Conservation (phyloP, 2,329 filamentous ascomycete species). For the Zasmidium citrigriseum region DNA sequence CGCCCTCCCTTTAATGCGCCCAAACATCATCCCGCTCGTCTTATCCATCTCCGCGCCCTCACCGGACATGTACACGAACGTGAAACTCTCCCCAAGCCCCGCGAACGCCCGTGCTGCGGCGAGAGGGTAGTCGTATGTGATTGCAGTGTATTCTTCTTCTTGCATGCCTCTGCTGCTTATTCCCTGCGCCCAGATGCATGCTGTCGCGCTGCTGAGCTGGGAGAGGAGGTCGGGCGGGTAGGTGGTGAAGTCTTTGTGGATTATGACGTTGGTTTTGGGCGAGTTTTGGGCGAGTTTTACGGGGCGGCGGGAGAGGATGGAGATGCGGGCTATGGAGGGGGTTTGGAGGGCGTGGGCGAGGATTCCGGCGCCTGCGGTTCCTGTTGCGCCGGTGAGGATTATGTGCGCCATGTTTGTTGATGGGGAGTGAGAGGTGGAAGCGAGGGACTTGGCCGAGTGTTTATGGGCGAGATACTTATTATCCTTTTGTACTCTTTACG, state of each 20-base stretch:
- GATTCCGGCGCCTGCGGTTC: constrained; percentile 42
- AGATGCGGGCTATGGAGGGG: constrained; percentile 62
- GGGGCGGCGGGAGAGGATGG: constrained; percentile 66
- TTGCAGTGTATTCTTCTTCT: constrained; percentile 56
- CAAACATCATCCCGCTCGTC: constrained; percentile 60
- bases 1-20: constrained; percentile 66
- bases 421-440: neutral
- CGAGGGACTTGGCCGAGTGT: no score
- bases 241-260: constrained; percentile 65
- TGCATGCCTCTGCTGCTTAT: constrained; percentile 45
- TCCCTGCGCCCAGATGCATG: constrained; percentile 74
- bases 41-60: constrained; percentile 61
- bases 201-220: constrained; percentile 64
- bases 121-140: constrained; percentile 68
- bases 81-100: constrained; percentile 58
- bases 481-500: neutral
- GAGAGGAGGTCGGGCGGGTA: constrained; percentile 61
- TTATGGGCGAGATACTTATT: no score
- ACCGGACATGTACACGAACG: constrained; percentile 72
- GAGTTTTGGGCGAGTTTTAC: constrained; percentile 64
- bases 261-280: constrained; percentile 64
- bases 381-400: constrained; percentile 48
- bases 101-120: constrained; percentile 64
- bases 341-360: constrained; percentile 40
- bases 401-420: constrained; percentile 36